A percentile compares a stretch with the other conserved stretches of the same genome.
Conservation (phyloP, 805 yeast genomes). For the Metschnikowia chrysomelidarum region DNA sequence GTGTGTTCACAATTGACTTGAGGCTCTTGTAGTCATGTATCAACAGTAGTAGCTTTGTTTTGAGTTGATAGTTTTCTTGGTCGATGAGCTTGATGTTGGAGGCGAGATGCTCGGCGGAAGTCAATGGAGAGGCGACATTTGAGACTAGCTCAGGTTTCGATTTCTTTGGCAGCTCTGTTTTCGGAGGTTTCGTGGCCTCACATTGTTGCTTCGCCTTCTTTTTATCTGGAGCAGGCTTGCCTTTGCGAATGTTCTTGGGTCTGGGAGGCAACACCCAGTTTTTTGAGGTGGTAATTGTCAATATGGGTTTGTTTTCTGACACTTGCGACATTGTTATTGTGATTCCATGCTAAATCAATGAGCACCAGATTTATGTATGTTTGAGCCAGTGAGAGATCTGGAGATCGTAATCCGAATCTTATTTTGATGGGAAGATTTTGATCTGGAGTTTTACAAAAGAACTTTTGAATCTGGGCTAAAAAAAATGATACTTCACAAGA, state of each 20-base stretch:
- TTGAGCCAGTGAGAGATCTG: no score
- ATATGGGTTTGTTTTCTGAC: conserved; percentile 17
- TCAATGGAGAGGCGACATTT: conserved; percentile 1
- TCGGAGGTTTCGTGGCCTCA: conserved; percentile 23
- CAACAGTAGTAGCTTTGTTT: conserved; percentile 32
- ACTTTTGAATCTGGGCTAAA: no score
- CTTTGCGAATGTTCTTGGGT: conserved; percentile 20
- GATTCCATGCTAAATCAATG: conserved; percentile 12
- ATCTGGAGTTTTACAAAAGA: no score
- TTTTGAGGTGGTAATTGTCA: conserved; percentile 20
- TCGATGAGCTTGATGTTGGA: conserved; percentile 23
- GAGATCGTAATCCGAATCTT: no score
- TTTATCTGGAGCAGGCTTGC: conserved; percentile 16
- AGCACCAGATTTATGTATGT: no score
- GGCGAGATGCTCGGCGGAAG: conserved; percentile 15
- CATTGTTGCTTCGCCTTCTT: conserved; percentile 7
- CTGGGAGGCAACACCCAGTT: conserved; percentile 23
- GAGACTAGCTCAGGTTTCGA: neutral
- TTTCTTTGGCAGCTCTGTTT: neutral
- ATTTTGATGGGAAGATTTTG: no score
- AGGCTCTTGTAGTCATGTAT: conserved; percentile 42
- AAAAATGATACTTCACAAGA: no score
- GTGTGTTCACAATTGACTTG: conserved; percentile 27
- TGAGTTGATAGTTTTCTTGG: conserved; percentile 35
- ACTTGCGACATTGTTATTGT: conserved; percentile 13